Evolutionary conservation across 2,329 filamentous ascomycete genomes (phyloP).

Genomic region (Penicillium polonicum): DNA sequence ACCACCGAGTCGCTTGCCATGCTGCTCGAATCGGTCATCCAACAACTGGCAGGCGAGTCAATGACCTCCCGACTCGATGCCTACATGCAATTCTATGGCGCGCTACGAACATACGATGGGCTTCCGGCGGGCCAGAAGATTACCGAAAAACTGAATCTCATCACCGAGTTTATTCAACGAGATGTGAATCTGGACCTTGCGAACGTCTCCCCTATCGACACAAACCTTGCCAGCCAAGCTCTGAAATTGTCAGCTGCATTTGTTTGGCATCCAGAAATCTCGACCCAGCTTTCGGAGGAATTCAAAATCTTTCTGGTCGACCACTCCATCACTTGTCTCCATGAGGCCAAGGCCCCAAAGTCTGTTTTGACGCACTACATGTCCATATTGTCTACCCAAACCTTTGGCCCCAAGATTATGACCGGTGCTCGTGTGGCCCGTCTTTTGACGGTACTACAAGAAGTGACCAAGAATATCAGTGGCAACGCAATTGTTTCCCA

Average conservation of each 20-base stretch:
- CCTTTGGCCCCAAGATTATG: constrained; percentile 73
- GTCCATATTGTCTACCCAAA: constrained; percentile 76
- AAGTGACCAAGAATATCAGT: constrained; percentile 68
- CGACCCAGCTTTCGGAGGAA: constrained; percentile 69
- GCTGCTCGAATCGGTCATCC: constrained; percentile 82
- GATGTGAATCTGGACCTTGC: constrained; percentile 67
- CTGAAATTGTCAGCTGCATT: constrained; percentile 75
- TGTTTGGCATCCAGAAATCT: constrained; percentile 70
- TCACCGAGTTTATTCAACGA: constrained; percentile 79
- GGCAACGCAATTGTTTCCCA: constrained; percentile 80
- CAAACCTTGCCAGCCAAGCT: constrained; percentile 72
- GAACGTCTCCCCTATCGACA: constrained; percentile 58
- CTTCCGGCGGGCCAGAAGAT: constrained; percentile 73
- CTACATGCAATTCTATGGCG: constrained; percentile 74
- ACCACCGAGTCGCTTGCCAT: constrained; percentile 63
- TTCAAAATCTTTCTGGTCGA: constrained; percentile 80
- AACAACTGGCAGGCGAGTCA: constrained; percentile 74
- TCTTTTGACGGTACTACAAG: constrained; percentile 68
- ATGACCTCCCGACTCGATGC: constrained; percentile 75
- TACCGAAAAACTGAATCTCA: constrained; percentile 70
- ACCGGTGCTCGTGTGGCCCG: constrained; percentile 67
- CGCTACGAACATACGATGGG: constrained; percentile 77
- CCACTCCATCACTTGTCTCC: constrained; percentile 70
- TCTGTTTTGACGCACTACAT: constrained; percentile 75
- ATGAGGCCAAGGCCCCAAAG: constrained; percentile 69